A percentile compares a stretch with the other conserved stretches of the same genome.
These are phyloP conservation scores for Globisporangium cederbergense DNA, from an alignment of 352 stramenopile genomes.

Conservation along the genomic window DNA sequence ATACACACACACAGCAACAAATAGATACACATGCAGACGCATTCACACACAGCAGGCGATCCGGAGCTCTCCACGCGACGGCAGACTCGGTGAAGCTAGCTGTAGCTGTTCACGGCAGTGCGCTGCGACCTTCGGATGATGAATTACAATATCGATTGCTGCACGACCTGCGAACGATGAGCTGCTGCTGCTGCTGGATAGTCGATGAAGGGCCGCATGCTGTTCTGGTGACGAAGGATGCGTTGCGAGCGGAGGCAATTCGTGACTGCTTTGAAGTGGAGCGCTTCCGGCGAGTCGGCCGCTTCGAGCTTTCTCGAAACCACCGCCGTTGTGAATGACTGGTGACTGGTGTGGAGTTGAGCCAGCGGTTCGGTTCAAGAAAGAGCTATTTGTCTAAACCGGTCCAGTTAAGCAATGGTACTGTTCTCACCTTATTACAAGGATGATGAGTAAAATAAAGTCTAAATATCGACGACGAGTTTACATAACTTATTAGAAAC, in stretches of 20 bases:
- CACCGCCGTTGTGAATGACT: slow-evolving; percentile 2
- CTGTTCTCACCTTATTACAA: too few relatives aligned
- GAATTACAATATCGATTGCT: background rate
- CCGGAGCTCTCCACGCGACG: too few relatives aligned
- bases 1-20: slow-evolving; percentile 15
- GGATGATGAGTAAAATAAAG: too few relatives aligned
- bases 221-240: background rate
- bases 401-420: too few relatives aligned
- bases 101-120: too few relatives aligned
- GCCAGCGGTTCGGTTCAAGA: slow-evolving; percentile 2
- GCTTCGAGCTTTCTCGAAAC: slow-evolving; percentile 1
- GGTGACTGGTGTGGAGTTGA: background rate
- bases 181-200: background rate
- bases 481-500: too few relatives aligned
- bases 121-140: too few relatives aligned
- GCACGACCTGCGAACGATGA: background rate
- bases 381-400: too few relatives aligned
- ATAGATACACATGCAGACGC: slow-evolving; percentile 6
- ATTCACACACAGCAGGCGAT: slow-evolving; percentile 3
- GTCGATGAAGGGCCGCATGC: background rate
- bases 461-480: too few relatives aligned
- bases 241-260: slow-evolving; percentile 13
- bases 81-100: too few relatives aligned
- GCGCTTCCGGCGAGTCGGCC: background rate
- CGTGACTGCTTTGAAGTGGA: slow-evolving; percentile 2